Percentiles rank a stretch among this genome's conserved stretches.
These are phyloP conservation scores for Xylariaceae sp. DNA, from an alignment of 2,329 filamentous ascomycete species.

Conservation along the genomic window DNA sequence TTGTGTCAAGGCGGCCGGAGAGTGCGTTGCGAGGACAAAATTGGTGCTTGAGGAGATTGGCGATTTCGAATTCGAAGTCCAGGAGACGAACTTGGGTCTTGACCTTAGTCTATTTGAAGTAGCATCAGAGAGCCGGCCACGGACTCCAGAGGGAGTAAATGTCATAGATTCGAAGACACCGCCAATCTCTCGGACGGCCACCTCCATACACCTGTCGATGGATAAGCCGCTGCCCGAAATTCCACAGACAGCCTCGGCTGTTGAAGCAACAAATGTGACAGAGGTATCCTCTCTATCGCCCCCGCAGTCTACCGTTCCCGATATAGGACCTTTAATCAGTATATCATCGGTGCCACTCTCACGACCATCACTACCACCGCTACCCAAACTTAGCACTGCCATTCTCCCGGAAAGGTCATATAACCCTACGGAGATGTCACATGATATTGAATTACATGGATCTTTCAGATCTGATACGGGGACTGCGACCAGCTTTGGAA, in stretches of 20 bases:
- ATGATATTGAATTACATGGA: slow-evolving; percentile 48
- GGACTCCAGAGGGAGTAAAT: slow-evolving; percentile 37
- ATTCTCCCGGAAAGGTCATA: slow-evolving; percentile 47
- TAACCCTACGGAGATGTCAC: slow-evolving; percentile 41
- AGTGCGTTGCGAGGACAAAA: slow-evolving; percentile 84
- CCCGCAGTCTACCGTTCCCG: slow-evolving; percentile 40
- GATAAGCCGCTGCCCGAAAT: slow-evolving; percentile 67
- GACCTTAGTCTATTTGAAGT: slow-evolving; percentile 50
- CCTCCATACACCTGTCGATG: slow-evolving; percentile 42
- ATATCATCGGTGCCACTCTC: slow-evolving; percentile 46
- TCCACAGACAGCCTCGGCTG: slow-evolving; percentile 38
- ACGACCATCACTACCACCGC: slow-evolving; percentile 49
- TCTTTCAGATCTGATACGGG: slow-evolving; percentile 64
- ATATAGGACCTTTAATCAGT: slow-evolving; percentile 41
- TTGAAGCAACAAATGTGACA: slow-evolving; percentile 20
- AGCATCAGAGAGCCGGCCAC: slow-evolving; percentile 33
- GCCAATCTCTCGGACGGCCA: slow-evolving; percentile 25
- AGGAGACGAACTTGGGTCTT: slow-evolving; percentile 52
- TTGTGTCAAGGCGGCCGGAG: slow-evolving; percentile 85
- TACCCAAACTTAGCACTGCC: slow-evolving; percentile 55
- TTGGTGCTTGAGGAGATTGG: slow-evolving; percentile 82
- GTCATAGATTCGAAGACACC: slow-evolving; percentile 38
- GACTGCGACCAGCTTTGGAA: slow-evolving; percentile 71
- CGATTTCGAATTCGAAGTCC: slow-evolving; percentile 82
- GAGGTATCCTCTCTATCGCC: slow-evolving; percentile 39